Evolutionary conservation across 371 early-diverging fungal genomes (phyloP).

Genomic region (Apophysomyces ossiformis): DNA sequence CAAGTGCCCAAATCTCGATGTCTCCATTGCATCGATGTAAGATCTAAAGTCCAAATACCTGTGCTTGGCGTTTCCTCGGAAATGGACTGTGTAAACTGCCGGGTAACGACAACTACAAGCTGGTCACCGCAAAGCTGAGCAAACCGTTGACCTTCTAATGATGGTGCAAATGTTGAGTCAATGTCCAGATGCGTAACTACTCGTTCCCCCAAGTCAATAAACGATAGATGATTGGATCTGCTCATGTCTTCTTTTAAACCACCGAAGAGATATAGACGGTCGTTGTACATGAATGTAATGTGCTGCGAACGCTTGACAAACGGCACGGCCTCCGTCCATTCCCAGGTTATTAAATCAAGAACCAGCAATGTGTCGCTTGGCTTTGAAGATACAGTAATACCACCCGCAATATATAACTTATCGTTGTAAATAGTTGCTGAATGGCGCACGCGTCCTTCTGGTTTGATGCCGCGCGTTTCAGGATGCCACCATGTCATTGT

Average conservation of each 20-base stretch:
- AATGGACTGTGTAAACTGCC: constrained; percentile 42
- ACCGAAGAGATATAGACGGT: constrained; percentile 68
- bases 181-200: constrained; percentile 57
- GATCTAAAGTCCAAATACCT: constrained; percentile 69
- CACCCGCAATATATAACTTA: constrained; percentile 71
- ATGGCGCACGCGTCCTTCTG: constrained; percentile 65
- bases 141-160: constrained; percentile 67
- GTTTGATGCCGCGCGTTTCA: constrained; percentile 50
- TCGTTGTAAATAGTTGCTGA: constrained; percentile 70
- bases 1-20: constrained; percentile 56
- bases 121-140: constrained; percentile 68
- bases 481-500: constrained; percentile 72
- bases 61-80: constrained; percentile 33
- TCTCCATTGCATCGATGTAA: constrained; percentile 68
- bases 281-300: constrained; percentile 58
- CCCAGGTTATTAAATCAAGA: constrained; percentile 65
- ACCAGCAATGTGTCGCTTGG: constrained; percentile 54
- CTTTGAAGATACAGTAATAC: constrained; percentile 37
- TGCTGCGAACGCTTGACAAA: constrained; percentile 68
- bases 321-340: constrained; percentile 63
- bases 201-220: constrained; percentile 56
- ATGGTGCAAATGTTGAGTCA: constrained; percentile 59
- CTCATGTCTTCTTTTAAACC: constrained; percentile 71
- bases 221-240: constrained; percentile 59
- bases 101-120: constrained; percentile 65